These are phyloP conservation scores for Aspergillus fumigatus DNA, from an alignment of 2,329 filamentous ascomycete genomes.

Conservation along the genomic window DNA sequence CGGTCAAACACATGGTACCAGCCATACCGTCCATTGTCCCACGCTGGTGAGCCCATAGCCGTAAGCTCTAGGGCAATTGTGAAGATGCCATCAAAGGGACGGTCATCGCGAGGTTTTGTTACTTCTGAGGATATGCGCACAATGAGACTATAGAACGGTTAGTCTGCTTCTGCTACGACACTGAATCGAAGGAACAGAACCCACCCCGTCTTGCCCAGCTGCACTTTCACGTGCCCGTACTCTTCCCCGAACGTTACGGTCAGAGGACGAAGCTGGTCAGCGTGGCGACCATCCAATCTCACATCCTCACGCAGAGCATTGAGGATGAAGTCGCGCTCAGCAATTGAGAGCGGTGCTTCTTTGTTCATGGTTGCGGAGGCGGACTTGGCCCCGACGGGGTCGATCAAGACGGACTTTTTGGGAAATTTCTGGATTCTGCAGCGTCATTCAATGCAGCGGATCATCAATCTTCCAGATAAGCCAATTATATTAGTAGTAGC, in stretches of 20 bases:
- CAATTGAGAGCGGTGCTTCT: constrained; percentile 83
- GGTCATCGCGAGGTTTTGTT: constrained; percentile 76
- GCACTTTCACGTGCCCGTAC: constrained; percentile 83
- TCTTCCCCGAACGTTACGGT: constrained; percentile 82
- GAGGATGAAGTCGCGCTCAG: constrained; percentile 80
- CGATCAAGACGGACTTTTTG: constrained; percentile 11
- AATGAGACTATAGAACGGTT: constrained; percentile 36
- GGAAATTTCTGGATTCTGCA: constrained; percentile 17
- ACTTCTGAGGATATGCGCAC: constrained; percentile 86
- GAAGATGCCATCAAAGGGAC: constrained; percentile 93
- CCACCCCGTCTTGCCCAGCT: constrained; percentile 84
- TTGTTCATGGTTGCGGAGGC: constrained; percentile 65
- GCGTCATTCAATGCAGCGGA: constrained; percentile 15
- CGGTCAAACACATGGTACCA: neutral
- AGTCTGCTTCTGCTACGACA: neutral
- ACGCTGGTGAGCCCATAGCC: constrained; percentile 85
- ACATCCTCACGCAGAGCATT: constrained; percentile 76
- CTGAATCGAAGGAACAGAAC: constrained; percentile 10
- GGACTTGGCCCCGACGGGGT: constrained; percentile 22
- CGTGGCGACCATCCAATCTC: constrained; percentile 75
- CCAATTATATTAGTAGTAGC: constrained; percentile 3
- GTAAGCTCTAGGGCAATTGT: constrained; percentile 86
- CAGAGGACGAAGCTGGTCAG: constrained; percentile 75
- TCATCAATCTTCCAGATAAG: constrained; percentile 5
- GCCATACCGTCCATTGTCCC: constrained; percentile 71